Base-by-base conservation (phyloP, 306 rosid genomes). In the Vicia sativa region DNA sequence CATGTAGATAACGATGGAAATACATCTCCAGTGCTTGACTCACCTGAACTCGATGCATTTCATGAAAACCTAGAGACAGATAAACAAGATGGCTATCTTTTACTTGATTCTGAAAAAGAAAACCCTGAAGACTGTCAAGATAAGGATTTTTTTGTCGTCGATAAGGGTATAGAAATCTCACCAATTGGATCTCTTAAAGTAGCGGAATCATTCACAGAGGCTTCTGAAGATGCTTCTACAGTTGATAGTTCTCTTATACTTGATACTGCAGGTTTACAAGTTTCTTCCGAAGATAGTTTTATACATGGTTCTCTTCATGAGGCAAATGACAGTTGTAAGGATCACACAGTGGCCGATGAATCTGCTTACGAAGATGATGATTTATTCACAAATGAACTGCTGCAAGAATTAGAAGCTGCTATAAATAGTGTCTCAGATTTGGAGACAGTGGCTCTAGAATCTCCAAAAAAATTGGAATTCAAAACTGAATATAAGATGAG, bases 321-420 rank as follows among this genome's bases (percentile, higher is more conserved):
- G 72, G 46, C 54, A 56, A 80, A 61, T 52, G 75, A 68, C 43
- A 48, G 44, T 72, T 77, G 50, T 62, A 76, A 31, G 26, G 83
- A 87, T 38, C 79, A 71, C 46, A 67, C 61, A 52, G 67, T 52
- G 53, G 67, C 35, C 15, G 57, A 74, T 18, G 76, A 80, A 71
- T 42, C 46, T 70, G 37, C 74, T 74, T 70, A 55, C 7, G 42
- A 67, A 56, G 80, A 80, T 39, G 77, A 79, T 65, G 85, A 16
- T 63, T 54, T 73, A 10, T 84, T 67, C 67, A 69, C 87, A 28
- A 79, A 79, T 77, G 95, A 89, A 67, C 77, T 82, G 58, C 85
- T 89, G 85, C 74, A 79, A 83, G 97, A 92, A 55, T 63, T 92
- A 61, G 92, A 92, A 62, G 85, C 87, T 1, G 95, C 92, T 68